These are phyloP conservation scores for Pyrenochaeta sp. DNA, from an alignment of 2,329 filamentous ascomycete genomes.

Conservation along the genomic window DNA sequence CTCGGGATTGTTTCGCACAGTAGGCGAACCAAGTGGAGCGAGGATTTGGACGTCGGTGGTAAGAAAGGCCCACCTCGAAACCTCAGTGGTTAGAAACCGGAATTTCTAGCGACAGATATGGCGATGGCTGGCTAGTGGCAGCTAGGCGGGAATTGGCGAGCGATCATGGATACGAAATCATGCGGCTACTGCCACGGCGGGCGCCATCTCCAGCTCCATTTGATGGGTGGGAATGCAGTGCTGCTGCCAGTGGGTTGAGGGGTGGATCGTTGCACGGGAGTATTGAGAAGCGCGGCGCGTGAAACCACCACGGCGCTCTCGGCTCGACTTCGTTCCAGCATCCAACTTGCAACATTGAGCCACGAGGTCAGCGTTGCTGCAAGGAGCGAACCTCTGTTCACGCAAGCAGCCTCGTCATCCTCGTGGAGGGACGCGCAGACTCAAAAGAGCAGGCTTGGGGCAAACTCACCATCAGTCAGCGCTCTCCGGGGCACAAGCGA, in stretches of 20 bases:
- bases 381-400: slow-evolving; percentile 35
- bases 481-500: slow-evolving; percentile 26
- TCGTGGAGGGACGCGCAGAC: slow-evolving; percentile 20
- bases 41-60: slow-evolving; percentile 7
- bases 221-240: no score
- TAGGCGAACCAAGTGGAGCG: slow-evolving; percentile 1
- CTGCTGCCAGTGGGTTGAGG: no score
- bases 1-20: not conserved
- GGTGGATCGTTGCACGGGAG: slow-evolving; percentile 27
- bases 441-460: slow-evolving; percentile 12
- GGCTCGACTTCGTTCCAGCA: no score
- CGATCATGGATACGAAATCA: slow-evolving; percentile 18
- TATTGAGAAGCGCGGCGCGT: slow-evolving; percentile 32
- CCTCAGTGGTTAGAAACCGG: slow-evolving; percentile 10
- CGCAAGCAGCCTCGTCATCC: slow-evolving; percentile 31
- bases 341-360: no score
- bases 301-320: no score
- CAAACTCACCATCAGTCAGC: slow-evolving; percentile 33
- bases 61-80: slow-evolving; percentile 5
- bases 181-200: slow-evolving; percentile 12
- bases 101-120: slow-evolving; percentile 6
- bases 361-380: slow-evolving; percentile 14
- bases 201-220: slow-evolving; percentile 1
- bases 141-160: slow-evolving; percentile 15
- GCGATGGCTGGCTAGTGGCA: slow-evolving; percentile 7